Percentiles rank a stretch among this genome's conserved stretches.
These are phyloP conservation scores for Rubia tinctorum DNA, from an alignment of 305 asterid species.

Conservation along the genomic window DNA sequence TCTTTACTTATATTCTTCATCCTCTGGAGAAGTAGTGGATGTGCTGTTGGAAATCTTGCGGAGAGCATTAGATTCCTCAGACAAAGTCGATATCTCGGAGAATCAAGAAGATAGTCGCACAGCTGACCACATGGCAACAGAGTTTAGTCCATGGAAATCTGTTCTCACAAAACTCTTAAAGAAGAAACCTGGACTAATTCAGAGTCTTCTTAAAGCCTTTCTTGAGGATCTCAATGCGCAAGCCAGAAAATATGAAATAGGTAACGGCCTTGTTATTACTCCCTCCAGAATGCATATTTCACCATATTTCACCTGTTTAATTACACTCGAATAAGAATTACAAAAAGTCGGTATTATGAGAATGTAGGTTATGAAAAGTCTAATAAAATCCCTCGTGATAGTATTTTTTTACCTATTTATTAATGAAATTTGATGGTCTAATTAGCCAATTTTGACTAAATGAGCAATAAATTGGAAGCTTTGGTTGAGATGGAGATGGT, in stretches of 20 bases:
- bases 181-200: constrained; percentile 64
- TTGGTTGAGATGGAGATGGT: background rate
- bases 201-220: constrained; percentile 55
- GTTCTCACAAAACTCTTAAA: constrained; percentile 64
- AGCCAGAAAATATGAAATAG: constrained; percentile 31
- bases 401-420: too few relatives aligned
- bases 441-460: background rate
- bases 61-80: constrained; percentile 48
- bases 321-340: background rate
- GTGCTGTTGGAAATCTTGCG: constrained; percentile 68
- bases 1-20: constrained; percentile 64
- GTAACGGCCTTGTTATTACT: constrained; percentile 25
- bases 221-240: constrained; percentile 60
- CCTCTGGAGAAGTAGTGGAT: constrained; percentile 63
- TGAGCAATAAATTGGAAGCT: background rate
- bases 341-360: background rate
- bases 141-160: constrained; percentile 66
- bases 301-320: background rate
- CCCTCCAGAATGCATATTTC: background rate
- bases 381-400: background rate
- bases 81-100: constrained; percentile 26
- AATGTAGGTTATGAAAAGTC: background rate
- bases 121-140: constrained; percentile 29
- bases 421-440: background rate
- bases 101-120: constrained; percentile 22